Conservation (phyloP, 331 rosid genomes). For the Saraca asoca region DNA sequence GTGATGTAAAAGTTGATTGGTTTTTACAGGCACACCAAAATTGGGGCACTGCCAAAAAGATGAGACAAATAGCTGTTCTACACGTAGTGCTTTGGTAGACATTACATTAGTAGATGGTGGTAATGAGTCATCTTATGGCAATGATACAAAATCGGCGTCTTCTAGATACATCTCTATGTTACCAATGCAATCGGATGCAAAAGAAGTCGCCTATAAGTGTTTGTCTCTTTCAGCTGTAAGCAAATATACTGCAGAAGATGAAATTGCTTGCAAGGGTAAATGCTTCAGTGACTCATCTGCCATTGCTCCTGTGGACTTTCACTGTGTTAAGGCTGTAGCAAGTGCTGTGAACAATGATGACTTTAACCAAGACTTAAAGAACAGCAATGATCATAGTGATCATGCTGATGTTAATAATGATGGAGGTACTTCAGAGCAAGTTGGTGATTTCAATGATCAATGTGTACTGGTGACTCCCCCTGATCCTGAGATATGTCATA, state of each 20-base stretch:
- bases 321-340: too few relatives aligned
- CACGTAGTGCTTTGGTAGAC: slow-evolving; percentile 30
- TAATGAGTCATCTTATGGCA: slow-evolving; percentile 30
- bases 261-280: slow-evolving; percentile 19
- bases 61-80: slow-evolving; percentile 25
- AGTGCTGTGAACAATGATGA: too few relatives aligned
- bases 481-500: slow-evolving; percentile 29
- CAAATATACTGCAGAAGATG: slow-evolving; percentile 22
- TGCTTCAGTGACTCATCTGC: too few relatives aligned
- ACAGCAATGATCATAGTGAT: background rate
- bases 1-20: slow-evolving; percentile 28
- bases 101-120: slow-evolving; percentile 31
- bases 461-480: slow-evolving; percentile 38
- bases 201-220: slow-evolving; percentile 27
- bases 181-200: slow-evolving; percentile 28
- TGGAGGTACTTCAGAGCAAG: slow-evolving; percentile 9
- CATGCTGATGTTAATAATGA: background rate
- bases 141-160: slow-evolving; percentile 29
- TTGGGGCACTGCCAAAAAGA: slow-evolving; percentile 32
- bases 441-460: slow-evolving; percentile 23
- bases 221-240: slow-evolving; percentile 29
- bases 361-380: background rate
- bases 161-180: slow-evolving; percentile 24
- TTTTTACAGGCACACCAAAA: slow-evolving; percentile 40
- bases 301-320: too few relatives aligned